Base-by-base conservation (phyloP, 495 filamentous ascomycete species). In the Clavariopsis aquatica region DNA sequence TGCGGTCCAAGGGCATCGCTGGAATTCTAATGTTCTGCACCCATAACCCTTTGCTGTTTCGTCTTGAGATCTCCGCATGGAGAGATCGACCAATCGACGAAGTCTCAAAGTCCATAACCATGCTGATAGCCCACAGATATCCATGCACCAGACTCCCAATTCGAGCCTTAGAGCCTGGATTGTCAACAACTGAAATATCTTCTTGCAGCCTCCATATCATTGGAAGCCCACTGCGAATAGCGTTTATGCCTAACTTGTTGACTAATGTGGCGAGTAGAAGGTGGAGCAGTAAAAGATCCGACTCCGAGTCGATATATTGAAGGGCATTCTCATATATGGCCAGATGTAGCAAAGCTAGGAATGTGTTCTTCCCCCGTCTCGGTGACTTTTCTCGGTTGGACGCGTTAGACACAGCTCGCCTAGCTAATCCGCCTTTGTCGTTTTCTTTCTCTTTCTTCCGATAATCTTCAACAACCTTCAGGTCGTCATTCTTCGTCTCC, bases 171-270 rank as follows among this genome's bases (percentile, higher is more conserved):
- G 83, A 80, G 46, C 79, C 69, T 0, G 83, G 83, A 26, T 83
- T 81, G 47, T 86, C 84, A 6, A 84, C 81, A 20, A 82, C 83
- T 55, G 83, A 82, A 56, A 93, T 86, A 69, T 95, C 91, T 65
- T 93, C 90, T 71, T 96, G 92, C 19, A 97, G 82, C 51, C 87
- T 83, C 71, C 92, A 82, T 17, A 96, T 84, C 92, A 97, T 94
- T 27, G 93, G 90, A 52, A 96, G 75, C 0, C 91, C 90, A 67
- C 83, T 86, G 57, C 85, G 80, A n/a, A 81, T 84, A 17, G 89
- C 88, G 72, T 96, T 95, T 34, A 96, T 84, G n/a, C 92, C 91
- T 2, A 96, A 81, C 53, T 87, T 87, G 49, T 85, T 82, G 31
- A 91, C 84, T 2, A 96, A 80, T 57, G 81, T 88, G 2, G 82